phyloP scores from a whole-genome alignment of 805 yeast species.

The Metschnikowia cerradonensis region DNA sequence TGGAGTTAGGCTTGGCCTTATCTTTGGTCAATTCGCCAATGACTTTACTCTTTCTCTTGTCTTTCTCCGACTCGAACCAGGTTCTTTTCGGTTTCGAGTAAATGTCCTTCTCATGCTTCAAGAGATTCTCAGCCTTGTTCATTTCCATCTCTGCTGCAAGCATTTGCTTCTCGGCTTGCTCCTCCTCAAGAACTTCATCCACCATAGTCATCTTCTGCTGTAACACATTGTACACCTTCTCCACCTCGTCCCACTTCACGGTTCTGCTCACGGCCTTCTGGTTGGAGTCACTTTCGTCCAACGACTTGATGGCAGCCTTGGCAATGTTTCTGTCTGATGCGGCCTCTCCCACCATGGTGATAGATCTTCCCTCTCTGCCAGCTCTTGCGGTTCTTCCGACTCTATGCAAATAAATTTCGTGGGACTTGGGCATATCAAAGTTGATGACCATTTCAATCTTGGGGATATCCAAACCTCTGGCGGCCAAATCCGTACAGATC shows the following conservation, averaged over 20 bases:
- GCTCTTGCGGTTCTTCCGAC: constrained; percentile 99
- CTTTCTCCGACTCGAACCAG: constrained; percentile 78
- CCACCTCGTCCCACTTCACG: constrained; percentile 87
- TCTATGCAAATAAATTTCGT: constrained; percentile 91
- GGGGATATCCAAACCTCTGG: constrained; percentile 99
- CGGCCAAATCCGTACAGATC: constrained; percentile 95
- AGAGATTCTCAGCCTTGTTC: constrained; percentile 76
- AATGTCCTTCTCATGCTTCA: constrained; percentile 79
- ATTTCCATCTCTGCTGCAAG: constrained; percentile 88
- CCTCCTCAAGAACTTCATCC: constrained; percentile 80
- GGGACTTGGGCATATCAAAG: constrained; percentile 91
- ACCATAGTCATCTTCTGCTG: constrained; percentile 57
- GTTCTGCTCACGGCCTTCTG: constrained; percentile 77
- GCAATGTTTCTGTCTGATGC: constrained; percentile 85
- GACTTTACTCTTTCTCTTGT: constrained; percentile 42
- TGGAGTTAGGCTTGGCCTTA: constrained; percentile 57
- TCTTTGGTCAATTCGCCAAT: constrained; percentile 41
- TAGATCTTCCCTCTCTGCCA: constrained; percentile 90
- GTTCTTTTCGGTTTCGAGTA: constrained; percentile 90
- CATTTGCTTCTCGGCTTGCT: constrained; percentile 82
- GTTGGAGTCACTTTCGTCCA: constrained; percentile 34
- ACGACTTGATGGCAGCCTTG: constrained; percentile 79
- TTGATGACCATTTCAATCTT: constrained; percentile 93
- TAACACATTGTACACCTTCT: constrained; percentile 57
- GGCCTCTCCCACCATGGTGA: constrained; percentile 90